Evolutionary conservation across 2,329 filamentous ascomycete genomes (phyloP).

Genomic region (Fusarium poae): DNA sequence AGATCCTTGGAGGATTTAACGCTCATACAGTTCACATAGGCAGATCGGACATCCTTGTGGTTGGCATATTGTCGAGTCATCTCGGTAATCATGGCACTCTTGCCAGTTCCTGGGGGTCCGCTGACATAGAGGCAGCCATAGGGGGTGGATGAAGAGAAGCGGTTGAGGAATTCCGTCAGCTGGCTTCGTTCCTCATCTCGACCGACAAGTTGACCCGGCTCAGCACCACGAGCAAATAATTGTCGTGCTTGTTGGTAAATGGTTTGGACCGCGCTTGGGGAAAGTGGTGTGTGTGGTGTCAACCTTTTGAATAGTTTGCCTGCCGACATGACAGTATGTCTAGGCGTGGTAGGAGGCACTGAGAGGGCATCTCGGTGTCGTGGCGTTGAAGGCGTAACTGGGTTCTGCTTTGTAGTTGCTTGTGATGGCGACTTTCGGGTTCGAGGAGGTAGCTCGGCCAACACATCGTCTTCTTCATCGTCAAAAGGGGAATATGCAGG

Average conservation of each 20-base stretch:
- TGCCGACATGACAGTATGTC: slow-evolving; percentile 83
- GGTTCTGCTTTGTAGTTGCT: slow-evolving; percentile 58
- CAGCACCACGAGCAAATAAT: slow-evolving; percentile 83
- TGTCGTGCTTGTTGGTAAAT: slow-evolving; percentile 91
- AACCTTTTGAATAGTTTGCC: slow-evolving; percentile 81
- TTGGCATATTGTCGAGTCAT: slow-evolving; percentile 72
- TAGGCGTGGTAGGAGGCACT: slow-evolving; percentile 80
- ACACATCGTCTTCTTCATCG: slow-evolving; percentile 59
- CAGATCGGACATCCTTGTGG: slow-evolving; percentile 71
- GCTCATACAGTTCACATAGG: slow-evolving; percentile 97
- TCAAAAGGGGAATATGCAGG: slow-evolving; percentile 50
- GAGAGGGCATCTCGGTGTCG: slow-evolving; percentile 84
- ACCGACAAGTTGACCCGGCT: slow-evolving; percentile 81
- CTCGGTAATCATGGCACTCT: slow-evolving; percentile 92
- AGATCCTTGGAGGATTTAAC: slow-evolving; percentile 90
- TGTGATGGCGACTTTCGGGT: slow-evolving; percentile 50
- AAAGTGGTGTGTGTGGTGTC: slow-evolving; percentile 81
- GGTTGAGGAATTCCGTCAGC: slow-evolving; percentile 76
- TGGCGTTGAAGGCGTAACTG: slow-evolving; percentile 78
- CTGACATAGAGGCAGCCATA: slow-evolving; percentile 94
- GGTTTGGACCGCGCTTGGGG: slow-evolving; percentile 76
- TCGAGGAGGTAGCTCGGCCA: slow-evolving; percentile 53
- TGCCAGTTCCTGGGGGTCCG: slow-evolving; percentile 94
- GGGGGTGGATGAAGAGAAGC: slow-evolving; percentile 69
- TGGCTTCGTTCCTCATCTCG: slow-evolving; percentile 77